These are phyloP conservation scores for Astrothelium macrocarpum DNA, from an alignment of 495 filamentous ascomycete species.

Conservation along the genomic window DNA sequence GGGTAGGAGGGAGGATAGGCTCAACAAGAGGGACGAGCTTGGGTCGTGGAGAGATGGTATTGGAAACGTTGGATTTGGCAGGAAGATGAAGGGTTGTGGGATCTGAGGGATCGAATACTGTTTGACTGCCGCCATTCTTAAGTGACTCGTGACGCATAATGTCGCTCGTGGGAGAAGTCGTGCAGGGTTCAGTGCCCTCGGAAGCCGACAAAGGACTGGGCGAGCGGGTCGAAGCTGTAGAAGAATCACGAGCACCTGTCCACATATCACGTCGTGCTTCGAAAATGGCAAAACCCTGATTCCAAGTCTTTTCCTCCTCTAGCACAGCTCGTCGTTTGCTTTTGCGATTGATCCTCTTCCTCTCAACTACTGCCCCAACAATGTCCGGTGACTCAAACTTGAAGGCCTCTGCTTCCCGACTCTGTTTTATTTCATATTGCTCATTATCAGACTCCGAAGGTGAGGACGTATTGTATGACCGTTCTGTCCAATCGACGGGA, in stretches of 20 bases:
- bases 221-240: neutral
- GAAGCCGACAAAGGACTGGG: neutral
- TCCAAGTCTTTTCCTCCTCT: constrained; percentile 74
- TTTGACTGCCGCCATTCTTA: neutral
- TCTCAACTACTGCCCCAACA: constrained; percentile 35
- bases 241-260: constrained; percentile 53
- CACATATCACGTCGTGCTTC: constrained; percentile 69
- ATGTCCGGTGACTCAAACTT: constrained; percentile 56
- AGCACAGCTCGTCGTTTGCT: constrained; percentile 48
- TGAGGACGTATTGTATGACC: constrained; percentile 29
- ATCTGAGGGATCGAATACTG: constrained; percentile 9
- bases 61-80: neutral
- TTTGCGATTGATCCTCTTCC: constrained; percentile 40
- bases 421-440: constrained; percentile 13
- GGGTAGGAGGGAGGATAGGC: constrained; percentile 54
- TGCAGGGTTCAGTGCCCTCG: no score
- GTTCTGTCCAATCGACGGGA: constrained; percentile 35
- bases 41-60: constrained; percentile 38
- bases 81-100: neutral
- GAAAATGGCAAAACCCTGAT: constrained; percentile 69
- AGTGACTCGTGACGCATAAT: neutral
- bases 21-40: constrained; percentile 40
- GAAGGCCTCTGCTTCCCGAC: constrained; percentile 37
- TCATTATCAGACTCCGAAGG: constrained; percentile 10
- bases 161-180: neutral